A percentile compares a stretch with the other conserved stretches of the same genome.
Conservation (phyloP, 208 protist species). For the Naegleria fowleri region DNA sequence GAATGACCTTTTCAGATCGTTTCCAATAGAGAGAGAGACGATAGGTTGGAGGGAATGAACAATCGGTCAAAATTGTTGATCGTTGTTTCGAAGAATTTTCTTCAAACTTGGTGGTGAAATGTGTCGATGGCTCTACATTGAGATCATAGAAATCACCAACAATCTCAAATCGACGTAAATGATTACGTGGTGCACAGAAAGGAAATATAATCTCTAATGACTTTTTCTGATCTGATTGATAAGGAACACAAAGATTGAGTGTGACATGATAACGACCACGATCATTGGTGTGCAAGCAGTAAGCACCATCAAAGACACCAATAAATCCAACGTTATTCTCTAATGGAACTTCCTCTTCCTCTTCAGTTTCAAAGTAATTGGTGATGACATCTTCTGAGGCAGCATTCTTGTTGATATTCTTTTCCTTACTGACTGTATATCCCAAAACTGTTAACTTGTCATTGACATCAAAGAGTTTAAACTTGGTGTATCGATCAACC, state of each 20-base stretch:
- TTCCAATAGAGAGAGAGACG: not conserved
- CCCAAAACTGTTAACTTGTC: not conserved
- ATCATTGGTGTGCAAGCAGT: not conserved
- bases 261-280: not conserved
- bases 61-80: not conserved
- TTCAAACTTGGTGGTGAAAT: not conserved
- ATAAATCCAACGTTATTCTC: conserved; percentile 5
- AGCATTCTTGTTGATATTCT: not conserved
- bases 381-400: not conserved
- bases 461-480: not conserved
- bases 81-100: not conserved
- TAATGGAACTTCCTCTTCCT: not conserved
- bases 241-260: not conserved
- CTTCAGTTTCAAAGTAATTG: not conserved
- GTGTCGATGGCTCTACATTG: not conserved
- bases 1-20: not conserved
- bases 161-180: not conserved
- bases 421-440: not conserved
- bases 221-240: not conserved
- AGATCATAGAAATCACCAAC: not conserved
- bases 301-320: not conserved
- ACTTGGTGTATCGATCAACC: not conserved
- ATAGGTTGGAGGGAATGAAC: not conserved
- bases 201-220: not conserved
- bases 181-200: not conserved